These are phyloP conservation scores for Trematosphaeria pertusa DNA, from an alignment of 2,329 filamentous ascomycete genomes.

Conservation along the genomic window DNA sequence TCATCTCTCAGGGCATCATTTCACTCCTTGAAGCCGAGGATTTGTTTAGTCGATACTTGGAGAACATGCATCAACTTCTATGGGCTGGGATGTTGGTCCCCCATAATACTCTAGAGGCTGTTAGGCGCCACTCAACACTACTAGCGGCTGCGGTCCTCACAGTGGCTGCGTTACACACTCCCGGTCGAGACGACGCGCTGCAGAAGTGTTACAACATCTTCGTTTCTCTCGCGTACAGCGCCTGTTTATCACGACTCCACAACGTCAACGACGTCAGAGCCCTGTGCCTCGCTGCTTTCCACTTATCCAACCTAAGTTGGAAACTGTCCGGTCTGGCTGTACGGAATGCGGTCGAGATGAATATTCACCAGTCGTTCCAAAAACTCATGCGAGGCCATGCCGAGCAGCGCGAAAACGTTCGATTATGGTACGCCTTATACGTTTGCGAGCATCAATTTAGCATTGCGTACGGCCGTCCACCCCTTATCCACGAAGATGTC, in stretches of 20 bases:
- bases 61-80: constrained; percentile 39
- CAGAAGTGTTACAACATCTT: constrained; percentile 44
- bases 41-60: constrained; percentile 38
- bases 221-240: constrained; percentile 39
- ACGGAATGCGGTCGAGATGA: constrained; percentile 50
- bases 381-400: constrained; percentile 43
- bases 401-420: constrained; percentile 45
- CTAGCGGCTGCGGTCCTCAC: constrained; percentile 40
- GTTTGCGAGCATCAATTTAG: constrained; percentile 51
- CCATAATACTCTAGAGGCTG: constrained; percentile 36
- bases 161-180: constrained; percentile 39
- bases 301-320: constrained; percentile 50
- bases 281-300: constrained; percentile 50
- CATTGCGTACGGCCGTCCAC: constrained; percentile 51
- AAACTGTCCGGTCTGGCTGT: constrained; percentile 50
- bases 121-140: constrained; percentile 38
- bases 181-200: constrained; percentile 33
- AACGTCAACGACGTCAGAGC: constrained; percentile 50
- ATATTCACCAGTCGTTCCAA: constrained; percentile 48
- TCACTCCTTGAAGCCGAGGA: constrained; percentile 35
- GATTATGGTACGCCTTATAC: constrained; percentile 51
- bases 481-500: constrained; percentile 48
- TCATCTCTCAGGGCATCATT: constrained; percentile 41
- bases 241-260: constrained; percentile 44
- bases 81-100: constrained; percentile 43